A percentile compares a stretch with the other conserved stretches of the same genome.
Evolutionary conservation across 805 yeast species (phyloP).

Genomic region (Cyberlindnera americana): DNA sequence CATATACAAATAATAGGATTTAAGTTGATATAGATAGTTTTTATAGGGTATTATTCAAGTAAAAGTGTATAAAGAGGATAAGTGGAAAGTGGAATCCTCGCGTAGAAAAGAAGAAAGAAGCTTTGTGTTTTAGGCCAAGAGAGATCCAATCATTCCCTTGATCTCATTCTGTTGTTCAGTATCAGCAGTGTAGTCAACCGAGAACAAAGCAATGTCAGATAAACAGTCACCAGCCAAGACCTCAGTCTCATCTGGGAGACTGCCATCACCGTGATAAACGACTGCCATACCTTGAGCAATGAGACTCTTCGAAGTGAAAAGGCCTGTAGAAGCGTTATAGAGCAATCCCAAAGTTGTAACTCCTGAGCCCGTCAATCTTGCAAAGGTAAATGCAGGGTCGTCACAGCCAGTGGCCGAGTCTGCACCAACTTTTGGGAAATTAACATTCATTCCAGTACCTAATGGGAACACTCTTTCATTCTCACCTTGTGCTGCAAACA

Average conservation of each 20-base stretch:
- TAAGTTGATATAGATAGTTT: no score
- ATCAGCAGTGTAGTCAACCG: constrained; percentile 38
- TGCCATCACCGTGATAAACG: constrained; percentile 40
- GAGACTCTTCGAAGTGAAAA: constrained; percentile 19
- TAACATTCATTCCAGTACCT: constrained; percentile 45
- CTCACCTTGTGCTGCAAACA: constrained; percentile 38
- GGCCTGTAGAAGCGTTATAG: constrained; percentile 40
- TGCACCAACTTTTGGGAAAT: constrained; percentile 44
- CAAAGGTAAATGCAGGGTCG: constrained; percentile 39
- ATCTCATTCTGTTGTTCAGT: constrained; percentile 15
- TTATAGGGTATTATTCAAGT: no score
- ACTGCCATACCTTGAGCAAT: constrained; percentile 27
- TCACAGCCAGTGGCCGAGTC: constrained; percentile 36
- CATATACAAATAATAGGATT: no score
- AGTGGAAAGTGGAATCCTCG: no score
- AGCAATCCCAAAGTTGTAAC: constrained; percentile 11
- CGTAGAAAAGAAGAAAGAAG: no score
- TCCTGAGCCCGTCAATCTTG: constrained; percentile 43
- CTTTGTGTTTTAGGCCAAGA: constrained; percentile 15
- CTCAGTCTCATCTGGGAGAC: constrained; percentile 40
- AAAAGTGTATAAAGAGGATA: no score
- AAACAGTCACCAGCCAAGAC: constrained; percentile 35
- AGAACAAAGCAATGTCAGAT: constrained; percentile 43
- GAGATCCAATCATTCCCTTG: constrained; percentile 13
- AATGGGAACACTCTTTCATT: constrained; percentile 38